Percentiles rank a stretch among this genome's conserved stretches.
Conservation (phyloP, 169 alveolate genomes). For the Blepharisma undulans region DNA sequence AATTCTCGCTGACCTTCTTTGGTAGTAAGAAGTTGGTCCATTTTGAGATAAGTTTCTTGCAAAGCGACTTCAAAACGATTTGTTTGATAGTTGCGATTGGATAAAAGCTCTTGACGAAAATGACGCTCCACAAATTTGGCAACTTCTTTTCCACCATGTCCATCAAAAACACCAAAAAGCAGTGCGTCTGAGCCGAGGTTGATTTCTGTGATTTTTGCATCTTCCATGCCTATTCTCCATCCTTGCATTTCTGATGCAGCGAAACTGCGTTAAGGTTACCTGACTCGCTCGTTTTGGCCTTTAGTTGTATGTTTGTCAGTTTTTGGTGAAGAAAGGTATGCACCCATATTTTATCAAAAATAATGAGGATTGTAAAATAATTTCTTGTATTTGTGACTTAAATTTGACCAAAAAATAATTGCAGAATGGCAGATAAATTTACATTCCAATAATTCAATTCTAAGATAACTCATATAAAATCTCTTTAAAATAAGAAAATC, state of each 20-base stretch:
- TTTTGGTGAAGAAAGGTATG: constrained; percentile 62
- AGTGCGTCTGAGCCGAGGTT: constrained; percentile 44
- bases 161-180: constrained; percentile 84
- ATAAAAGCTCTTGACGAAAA: constrained; percentile 63
- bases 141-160: constrained; percentile 87
- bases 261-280: neutral
- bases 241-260: constrained; percentile 66
- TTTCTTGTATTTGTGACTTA: neutral
- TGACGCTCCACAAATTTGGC: constrained; percentile 71
- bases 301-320: constrained; percentile 55
- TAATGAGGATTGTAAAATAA: neutral
- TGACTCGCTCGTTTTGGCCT: constrained; percentile 54
- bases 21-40: constrained; percentile 74
- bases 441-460: too few relatives aligned
- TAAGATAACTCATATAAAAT: too few relatives aligned
- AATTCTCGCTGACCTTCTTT: constrained; percentile 59
- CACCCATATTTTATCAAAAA: constrained; percentile 58
- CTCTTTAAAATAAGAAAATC: too few relatives aligned
- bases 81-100: constrained; percentile 53
- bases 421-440: too few relatives aligned
- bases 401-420: neutral
- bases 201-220: constrained; percentile 67
- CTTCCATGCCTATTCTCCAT: constrained; percentile 88
- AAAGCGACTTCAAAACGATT: constrained; percentile 71
- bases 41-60: constrained; percentile 68